Evolutionary conservation across 1,284 basidiomycete genomes (phyloP).

Genomic region (Leccinum fallax): DNA sequence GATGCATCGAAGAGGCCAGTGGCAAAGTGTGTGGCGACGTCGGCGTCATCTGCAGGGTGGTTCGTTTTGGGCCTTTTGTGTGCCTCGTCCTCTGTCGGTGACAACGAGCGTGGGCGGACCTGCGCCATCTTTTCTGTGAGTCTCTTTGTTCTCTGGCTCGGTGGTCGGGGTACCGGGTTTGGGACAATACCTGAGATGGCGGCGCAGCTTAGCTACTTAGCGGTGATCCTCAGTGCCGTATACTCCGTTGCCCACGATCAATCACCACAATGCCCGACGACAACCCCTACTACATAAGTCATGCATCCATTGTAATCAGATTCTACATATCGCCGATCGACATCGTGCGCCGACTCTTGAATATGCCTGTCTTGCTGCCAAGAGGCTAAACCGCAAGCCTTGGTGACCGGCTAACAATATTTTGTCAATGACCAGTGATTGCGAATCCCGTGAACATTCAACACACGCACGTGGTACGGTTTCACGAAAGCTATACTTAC

Average conservation of each 20-base stretch:
- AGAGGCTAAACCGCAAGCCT: background rate
- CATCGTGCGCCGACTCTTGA: background rate
- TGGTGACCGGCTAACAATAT: too few relatives aligned
- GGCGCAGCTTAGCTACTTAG: background rate
- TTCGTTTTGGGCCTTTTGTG: conserved; percentile 29
- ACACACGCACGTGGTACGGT: background rate
- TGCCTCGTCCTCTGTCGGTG: conserved; percentile 21
- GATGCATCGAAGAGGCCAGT: conserved; percentile 56
- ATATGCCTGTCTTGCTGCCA: background rate
- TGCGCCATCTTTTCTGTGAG: conserved; percentile 24
- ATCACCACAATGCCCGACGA: background rate
- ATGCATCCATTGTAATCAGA: background rate
- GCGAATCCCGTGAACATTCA: background rate
- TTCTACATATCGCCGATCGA: background rate
- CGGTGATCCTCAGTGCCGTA: background rate
- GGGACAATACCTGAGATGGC: background rate
- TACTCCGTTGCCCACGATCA: conserved; percentile 1
- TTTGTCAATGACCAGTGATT: background rate
- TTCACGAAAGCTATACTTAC: background rate
- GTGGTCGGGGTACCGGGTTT: background rate
- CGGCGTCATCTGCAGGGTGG: conserved; percentile 12
- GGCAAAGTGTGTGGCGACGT: conserved; percentile 15
- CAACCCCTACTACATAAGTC: background rate
- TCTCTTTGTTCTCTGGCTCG: background rate
- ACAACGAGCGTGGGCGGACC: conserved; percentile 32